Percentiles rank a stretch among this genome's conserved stretches.
phyloP scores from a whole-genome alignment of 768 basidiomycete genomes.

The Phylloporus arenicola region DNA sequence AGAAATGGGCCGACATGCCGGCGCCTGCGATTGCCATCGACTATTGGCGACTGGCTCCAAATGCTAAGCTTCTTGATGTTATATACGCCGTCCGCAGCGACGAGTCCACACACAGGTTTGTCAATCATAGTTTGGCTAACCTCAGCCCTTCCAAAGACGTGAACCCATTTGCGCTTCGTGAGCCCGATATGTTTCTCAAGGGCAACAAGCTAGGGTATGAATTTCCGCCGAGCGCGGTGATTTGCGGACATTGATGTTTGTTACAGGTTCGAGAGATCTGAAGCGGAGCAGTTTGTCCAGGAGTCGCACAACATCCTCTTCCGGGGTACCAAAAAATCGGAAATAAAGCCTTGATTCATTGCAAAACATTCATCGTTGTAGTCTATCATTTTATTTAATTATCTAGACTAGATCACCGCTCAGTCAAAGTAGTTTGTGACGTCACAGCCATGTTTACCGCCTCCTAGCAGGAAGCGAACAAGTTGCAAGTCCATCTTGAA shows the following conservation, averaged over 20 bases:
- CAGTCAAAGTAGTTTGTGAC: slow-evolving; percentile 19
- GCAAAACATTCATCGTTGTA: slow-evolving; percentile 3
- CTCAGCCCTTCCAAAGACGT: slow-evolving; percentile 71
- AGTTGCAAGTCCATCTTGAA: background rate
- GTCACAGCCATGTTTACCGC: slow-evolving; percentile 17
- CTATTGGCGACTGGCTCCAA: slow-evolving; percentile 77
- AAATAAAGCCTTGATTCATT: slow-evolving; percentile 24
- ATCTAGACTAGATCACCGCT: slow-evolving; percentile 19
- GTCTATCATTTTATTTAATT: slow-evolving; percentile 7
- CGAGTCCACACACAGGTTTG: slow-evolving; percentile 89
- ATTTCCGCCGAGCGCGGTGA: background rate
- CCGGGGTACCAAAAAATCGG: slow-evolving; percentile 20
- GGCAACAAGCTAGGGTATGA: slow-evolving; percentile 71
- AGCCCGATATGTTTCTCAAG: slow-evolving; percentile 82
- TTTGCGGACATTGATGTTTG: slow-evolving; percentile 16
- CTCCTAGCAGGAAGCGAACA: background rate
- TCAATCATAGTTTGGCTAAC: slow-evolving; percentile 94
- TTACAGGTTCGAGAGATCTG: slow-evolving; percentile 58
- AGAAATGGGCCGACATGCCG: slow-evolving; percentile 70
- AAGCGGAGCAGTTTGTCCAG: slow-evolving; percentile 59
- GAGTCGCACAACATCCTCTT: slow-evolving; percentile 55
- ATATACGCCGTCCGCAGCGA: slow-evolving; percentile 91
- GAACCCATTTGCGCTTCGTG: slow-evolving; percentile 85
- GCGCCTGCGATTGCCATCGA: slow-evolving; percentile 91
- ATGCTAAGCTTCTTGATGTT: slow-evolving; percentile 82